A percentile compares a stretch with the other conserved stretches of the same genome.
These are phyloP conservation scores for Simplicillium sp. DNA, from an alignment of 2,329 filamentous ascomycete species.

Conservation along the genomic window DNA sequence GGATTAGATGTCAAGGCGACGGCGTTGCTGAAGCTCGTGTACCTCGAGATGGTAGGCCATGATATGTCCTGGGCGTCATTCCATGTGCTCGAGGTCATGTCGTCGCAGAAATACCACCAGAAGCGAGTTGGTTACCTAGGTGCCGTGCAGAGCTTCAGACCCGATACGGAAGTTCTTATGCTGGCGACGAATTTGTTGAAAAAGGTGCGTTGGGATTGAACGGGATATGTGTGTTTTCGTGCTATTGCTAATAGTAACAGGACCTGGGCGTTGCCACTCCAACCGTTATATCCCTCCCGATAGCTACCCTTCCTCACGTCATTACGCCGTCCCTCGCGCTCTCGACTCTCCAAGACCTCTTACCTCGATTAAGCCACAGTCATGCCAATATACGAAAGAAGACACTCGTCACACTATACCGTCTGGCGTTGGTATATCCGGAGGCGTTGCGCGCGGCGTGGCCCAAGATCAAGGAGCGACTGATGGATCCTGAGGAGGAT, in stretches of 20 bases:
- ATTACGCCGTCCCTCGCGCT: conserved; percentile 88
- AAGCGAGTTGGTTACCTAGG: conserved; percentile 93
- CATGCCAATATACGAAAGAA: conserved; percentile 86
- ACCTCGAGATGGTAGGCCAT: conserved; percentile 97
- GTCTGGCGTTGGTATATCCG: conserved; percentile 90
- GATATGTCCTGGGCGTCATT: conserved; percentile 99
- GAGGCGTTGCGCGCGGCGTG: conserved; percentile 87
- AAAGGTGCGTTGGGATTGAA: conserved; percentile 47
- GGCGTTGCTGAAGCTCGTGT: conserved; percentile 88
- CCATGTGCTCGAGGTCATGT: conserved; percentile 98
- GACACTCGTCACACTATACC: conserved; percentile 87
- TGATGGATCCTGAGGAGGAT: conserved; percentile 86
- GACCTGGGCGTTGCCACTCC: conserved; percentile 66
- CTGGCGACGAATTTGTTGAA: conserved; percentile 93
- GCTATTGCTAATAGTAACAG: conserved; percentile 22
- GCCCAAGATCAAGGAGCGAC: conserved; percentile 92
- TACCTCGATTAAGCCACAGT: conserved; percentile 80
- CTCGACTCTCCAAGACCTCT: conserved; percentile 75
- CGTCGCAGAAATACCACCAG: conserved; percentile 84
- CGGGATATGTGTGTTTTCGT: conserved; percentile 1
- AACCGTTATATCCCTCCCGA: conserved; percentile 74
- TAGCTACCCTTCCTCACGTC: conserved; percentile 86
- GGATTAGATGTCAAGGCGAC: conserved; percentile 82
- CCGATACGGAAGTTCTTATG: conserved; percentile 96
- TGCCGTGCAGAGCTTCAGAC: conserved; percentile 89